Conservation (phyloP, 768 basidiomycete genomes). For the Leccinum aurantiacum region DNA sequence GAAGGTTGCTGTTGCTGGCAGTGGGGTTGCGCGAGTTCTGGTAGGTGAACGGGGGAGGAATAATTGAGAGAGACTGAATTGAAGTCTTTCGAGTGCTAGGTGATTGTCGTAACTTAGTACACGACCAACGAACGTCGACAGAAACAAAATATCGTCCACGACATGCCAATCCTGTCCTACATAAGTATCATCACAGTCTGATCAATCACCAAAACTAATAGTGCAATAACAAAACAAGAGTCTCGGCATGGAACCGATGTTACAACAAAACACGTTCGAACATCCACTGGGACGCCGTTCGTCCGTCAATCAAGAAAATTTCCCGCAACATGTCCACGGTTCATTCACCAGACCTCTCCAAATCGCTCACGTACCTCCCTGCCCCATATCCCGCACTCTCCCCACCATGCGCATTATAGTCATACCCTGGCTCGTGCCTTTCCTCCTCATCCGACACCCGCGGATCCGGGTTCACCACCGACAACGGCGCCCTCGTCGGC, state of each 20-base stretch:
- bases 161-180: no score
- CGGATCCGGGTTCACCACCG: conserved; percentile 31
- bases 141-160: no score
- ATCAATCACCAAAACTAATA: background rate
- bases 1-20: no score
- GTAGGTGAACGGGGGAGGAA: no score
- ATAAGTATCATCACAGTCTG: no score
- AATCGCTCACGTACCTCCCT: conserved; percentile 48
- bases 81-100: no score
- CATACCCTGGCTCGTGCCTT: conserved; percentile 23
- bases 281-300: background rate
- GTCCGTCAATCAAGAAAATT: background rate
- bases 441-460: conserved; percentile 37
- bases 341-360: conserved; percentile 31
- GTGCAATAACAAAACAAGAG: background rate
- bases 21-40: no score
- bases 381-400: conserved; percentile 38
- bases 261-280: background rate
- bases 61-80: no score
- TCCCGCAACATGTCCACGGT: background rate
- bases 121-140: no score
- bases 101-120: no score
- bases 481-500: conserved; percentile 21
- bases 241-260: background rate
- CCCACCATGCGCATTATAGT: conserved; percentile 55